Percentiles rank a stretch among this genome's conserved stretches.
These are phyloP conservation scores for Scutellaria minor DNA, from an alignment of 257 asterid genomes.

Conservation along the genomic window DNA sequence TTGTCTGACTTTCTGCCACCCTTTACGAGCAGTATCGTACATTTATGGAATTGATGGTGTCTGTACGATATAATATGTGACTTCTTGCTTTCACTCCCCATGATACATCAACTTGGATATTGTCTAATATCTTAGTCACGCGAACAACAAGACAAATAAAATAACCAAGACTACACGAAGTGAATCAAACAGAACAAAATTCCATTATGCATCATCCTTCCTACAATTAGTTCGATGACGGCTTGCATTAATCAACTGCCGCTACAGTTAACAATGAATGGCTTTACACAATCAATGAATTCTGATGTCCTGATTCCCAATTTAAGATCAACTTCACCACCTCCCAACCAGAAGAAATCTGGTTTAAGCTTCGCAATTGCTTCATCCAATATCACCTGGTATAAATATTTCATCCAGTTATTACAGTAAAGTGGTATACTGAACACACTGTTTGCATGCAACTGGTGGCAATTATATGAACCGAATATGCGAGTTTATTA, in stretches of 20 bases:
- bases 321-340: conserved; percentile 85
- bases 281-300: conserved; percentile 61
- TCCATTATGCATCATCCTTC: not conserved
- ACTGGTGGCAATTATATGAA: not conserved
- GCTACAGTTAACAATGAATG: conserved; percentile 76
- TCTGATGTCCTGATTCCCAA: conserved; percentile 67
- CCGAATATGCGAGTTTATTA: not conserved
- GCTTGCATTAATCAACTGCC: conserved; percentile 40
- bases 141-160: conserved; percentile 6
- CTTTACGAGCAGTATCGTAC: too few species aligned
- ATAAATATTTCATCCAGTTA: conserved; percentile 32
- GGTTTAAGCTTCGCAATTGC: conserved; percentile 76
- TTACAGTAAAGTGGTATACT: not conserved
- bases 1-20: not conserved
- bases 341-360: conserved; percentile 95
- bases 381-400: conserved; percentile 90
- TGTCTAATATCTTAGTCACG: not conserved
- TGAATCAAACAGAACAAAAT: too few species aligned
- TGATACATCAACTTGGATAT: not conserved
- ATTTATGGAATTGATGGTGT: too few species aligned
- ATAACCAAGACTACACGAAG: not conserved
- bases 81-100: too few species aligned
- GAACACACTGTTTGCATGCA: not conserved
- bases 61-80: too few species aligned
- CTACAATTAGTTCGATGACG: not conserved